These are phyloP conservation scores for Heterobasidion irregulare DNA, from an alignment of 1,284 basidiomycete genomes.

Conservation along the genomic window DNA sequence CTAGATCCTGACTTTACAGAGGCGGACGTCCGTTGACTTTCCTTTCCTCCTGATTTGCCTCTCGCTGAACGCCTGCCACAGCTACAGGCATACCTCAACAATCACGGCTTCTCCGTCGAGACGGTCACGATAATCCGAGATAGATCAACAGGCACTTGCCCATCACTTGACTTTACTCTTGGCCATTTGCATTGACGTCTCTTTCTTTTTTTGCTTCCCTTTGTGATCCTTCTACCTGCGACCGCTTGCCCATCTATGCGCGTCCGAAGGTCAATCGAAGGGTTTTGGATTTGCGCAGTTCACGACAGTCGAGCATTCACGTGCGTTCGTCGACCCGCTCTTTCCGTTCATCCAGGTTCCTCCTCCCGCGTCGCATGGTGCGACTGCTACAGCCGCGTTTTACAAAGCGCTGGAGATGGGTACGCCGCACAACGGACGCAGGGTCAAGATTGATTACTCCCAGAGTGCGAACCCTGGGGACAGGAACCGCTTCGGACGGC, in stretches of 20 bases:
- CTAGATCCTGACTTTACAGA: conserved; percentile 85
- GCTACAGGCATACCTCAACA: conserved; percentile 73
- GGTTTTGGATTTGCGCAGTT: conserved; percentile 95
- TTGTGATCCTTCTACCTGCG: conserved; percentile 32
- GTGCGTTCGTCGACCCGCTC: conserved; percentile 79
- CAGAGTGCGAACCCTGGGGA: conserved; percentile 69
- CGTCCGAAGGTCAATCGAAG: conserved; percentile 72
- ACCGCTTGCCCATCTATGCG: conserved; percentile 14
- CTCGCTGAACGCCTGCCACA: conserved; percentile 33
- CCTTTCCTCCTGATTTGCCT: conserved; percentile 22
- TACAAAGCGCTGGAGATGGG: conserved; percentile 64
- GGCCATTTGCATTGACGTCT: conserved; percentile 63
- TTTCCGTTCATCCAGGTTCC: conserved; percentile 83
- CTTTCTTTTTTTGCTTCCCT: conserved; percentile 28
- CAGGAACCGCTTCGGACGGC: conserved; percentile 40
- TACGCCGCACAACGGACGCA: conserved; percentile 57
- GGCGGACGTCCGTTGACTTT: conserved; percentile 81
- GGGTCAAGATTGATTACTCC: conserved; percentile 89
- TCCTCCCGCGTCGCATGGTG: conserved; percentile 74
- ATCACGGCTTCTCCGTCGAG: conserved; percentile 66
- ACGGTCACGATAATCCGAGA: conserved; percentile 91
- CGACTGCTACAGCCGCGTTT: conserved; percentile 58
- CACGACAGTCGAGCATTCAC: conserved; percentile 71
- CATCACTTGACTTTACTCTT: conserved; percentile 58
- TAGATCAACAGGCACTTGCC: conserved; percentile 87